Conservation (phyloP, 2,329 filamentous ascomycete genomes). For the Knoxdaviesia proteae region DNA sequence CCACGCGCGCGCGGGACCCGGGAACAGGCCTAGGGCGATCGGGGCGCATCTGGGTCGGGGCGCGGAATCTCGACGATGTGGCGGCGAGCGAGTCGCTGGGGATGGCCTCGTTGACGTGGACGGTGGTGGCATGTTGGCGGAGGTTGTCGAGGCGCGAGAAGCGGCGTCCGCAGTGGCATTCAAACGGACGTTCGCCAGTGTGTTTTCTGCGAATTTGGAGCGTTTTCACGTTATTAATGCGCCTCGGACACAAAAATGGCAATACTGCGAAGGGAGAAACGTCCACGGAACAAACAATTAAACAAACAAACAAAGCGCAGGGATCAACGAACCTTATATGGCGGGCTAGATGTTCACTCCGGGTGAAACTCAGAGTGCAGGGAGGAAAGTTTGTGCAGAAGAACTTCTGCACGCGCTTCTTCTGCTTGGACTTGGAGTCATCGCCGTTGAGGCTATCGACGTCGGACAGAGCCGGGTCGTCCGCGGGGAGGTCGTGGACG, state of each 20-base stretch:
- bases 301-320: not conserved
- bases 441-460: constrained; percentile 43
- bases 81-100: constrained; percentile 83
- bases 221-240: not conserved
- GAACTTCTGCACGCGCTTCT: constrained; percentile 92
- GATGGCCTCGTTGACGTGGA: constrained; percentile 94
- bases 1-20: too few relatives aligned
- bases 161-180: constrained; percentile 85
- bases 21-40: too few relatives aligned
- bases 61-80: too few relatives aligned
- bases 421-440: constrained; percentile 56
- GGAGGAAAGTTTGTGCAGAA: constrained; percentile 91
- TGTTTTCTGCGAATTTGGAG: constrained; percentile 47
- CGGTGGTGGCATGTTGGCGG: constrained; percentile 89
- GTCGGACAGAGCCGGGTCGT: constrained; percentile 25
- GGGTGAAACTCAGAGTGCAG: constrained; percentile 83
- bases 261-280: too few relatives aligned
- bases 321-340: constrained; percentile 53
- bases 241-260: not conserved
- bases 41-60: too few relatives aligned
- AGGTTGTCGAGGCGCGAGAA: constrained; percentile 18
- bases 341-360: constrained; percentile 83
- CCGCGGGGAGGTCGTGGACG: constrained; percentile 25
- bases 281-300: not conserved
- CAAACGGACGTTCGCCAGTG: constrained; percentile 88